Evolutionary conservation across 768 basidiomycete genomes (phyloP).

Genomic region (Serendipita sp.): DNA sequence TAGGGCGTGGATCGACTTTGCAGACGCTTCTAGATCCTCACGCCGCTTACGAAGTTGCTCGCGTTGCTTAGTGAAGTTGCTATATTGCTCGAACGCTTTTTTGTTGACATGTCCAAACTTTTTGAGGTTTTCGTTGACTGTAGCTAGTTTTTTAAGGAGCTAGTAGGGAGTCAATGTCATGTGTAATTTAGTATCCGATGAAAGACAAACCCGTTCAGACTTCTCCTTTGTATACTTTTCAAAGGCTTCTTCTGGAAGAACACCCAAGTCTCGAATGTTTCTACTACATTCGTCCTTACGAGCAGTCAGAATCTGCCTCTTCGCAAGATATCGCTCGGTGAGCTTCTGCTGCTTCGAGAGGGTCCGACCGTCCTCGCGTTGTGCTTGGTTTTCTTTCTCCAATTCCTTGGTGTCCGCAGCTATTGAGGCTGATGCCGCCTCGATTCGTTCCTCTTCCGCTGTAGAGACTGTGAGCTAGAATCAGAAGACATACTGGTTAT

Average conservation of each 20-base stretch:
- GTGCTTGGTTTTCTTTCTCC: conserved; percentile 55
- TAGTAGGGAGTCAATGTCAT: conserved; percentile 19
- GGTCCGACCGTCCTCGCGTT: conserved; percentile 78
- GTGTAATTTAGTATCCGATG: neutral
- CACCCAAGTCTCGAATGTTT: conserved; percentile 90
- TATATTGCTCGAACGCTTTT: conserved; percentile 98
- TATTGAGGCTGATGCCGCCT: neutral
- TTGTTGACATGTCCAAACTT: conserved; percentile 99
- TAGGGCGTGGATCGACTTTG: conserved; percentile 77
- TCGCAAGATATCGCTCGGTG: conserved; percentile 85
- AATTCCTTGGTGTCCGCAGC: conserved; percentile 29
- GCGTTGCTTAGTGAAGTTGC: conserved; percentile 92
- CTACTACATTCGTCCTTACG: conserved; percentile 91
- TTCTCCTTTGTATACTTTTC: conserved; percentile 83
- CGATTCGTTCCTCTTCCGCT: neutral
- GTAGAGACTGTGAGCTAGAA: neutral
- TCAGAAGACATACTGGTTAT: neutral
- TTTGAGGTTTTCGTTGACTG: conserved; percentile 81
- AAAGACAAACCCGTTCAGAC: conserved; percentile 51
- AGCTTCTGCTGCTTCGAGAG: conserved; percentile 90
- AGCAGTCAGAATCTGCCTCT: conserved; percentile 66
- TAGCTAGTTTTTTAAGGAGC: conserved; percentile 87
- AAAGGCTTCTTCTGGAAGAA: conserved; percentile 93
- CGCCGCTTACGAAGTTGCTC: conserved; percentile 77
- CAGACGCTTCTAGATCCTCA: conserved; percentile 82